phyloP scores from a whole-genome alignment of 345 rosid genomes.

The Moricandia moricandioides region DNA sequence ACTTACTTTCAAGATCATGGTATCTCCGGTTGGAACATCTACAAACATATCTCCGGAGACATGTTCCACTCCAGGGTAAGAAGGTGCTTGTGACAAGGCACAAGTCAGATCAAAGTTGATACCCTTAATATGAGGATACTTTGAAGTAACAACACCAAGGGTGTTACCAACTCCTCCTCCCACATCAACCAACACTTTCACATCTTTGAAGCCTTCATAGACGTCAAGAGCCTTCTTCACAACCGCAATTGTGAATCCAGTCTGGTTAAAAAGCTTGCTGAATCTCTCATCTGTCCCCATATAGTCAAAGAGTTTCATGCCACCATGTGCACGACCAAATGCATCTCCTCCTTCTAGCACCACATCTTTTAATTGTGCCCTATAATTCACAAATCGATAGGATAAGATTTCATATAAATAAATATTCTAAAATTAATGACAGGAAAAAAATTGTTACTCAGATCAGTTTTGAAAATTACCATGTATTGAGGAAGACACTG shows the following conservation, averaged over 20 bases:
- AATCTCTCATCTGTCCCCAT: not conserved
- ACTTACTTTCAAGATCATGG: not conserved
- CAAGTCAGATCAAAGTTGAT: not conserved
- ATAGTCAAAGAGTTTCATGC: not conserved
- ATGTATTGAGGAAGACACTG: not conserved
- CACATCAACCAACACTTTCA: not conserved
- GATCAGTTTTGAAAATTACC: not conserved
- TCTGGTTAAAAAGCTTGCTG: not conserved
- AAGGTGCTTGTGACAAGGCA: conserved; percentile 37
- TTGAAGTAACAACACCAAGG: not conserved
- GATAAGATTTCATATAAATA: not conserved
- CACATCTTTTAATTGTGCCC: not conserved
- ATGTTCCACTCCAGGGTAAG: conserved; percentile 49
- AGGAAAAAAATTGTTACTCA: not conserved
- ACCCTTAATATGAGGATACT: not conserved
- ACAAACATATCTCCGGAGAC: conserved; percentile 35
- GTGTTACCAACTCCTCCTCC: not conserved
- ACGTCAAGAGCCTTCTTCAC: not conserved
- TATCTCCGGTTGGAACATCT: not conserved
- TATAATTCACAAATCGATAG: not conserved
- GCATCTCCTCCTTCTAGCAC: not conserved
- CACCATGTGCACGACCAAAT: not conserved
- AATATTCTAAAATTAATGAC: not conserved
- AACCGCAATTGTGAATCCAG: not conserved
- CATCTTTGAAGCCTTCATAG: not conserved